Evolutionary conservation across 306 rosid genomes (phyloP).

Genomic region (Astragalus membranaceus): DNA sequence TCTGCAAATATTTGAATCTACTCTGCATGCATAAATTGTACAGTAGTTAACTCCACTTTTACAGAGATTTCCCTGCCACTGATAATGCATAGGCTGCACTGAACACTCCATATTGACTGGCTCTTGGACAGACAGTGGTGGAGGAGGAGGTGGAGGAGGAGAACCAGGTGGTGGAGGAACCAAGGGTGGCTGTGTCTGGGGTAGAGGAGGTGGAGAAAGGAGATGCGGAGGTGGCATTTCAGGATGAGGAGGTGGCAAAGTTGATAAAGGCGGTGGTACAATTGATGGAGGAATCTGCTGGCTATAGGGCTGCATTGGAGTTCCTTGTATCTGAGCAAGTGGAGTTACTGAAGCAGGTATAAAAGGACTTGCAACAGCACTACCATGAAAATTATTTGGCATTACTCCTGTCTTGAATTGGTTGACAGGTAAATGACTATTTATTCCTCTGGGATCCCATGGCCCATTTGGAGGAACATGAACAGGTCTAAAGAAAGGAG

Average conservation of each 20-base stretch:
- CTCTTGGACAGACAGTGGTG: slow-evolving; percentile 47
- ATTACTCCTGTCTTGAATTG: slow-evolving; percentile 46
- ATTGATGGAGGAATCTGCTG: slow-evolving; percentile 47
- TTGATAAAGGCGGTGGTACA: slow-evolving; percentile 49
- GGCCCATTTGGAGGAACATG: slow-evolving; percentile 71
- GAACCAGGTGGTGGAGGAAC: slow-evolving; percentile 90
- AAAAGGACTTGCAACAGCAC: slow-evolving; percentile 59
- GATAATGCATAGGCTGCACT: slow-evolving; percentile 39
- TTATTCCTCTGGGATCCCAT: slow-evolving; percentile 71
- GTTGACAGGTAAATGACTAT: slow-evolving; percentile 53
- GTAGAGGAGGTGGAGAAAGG: slow-evolving; percentile 81
- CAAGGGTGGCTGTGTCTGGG: slow-evolving; percentile 64
- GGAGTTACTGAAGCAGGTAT: slow-evolving; percentile 87
- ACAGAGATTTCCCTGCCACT: slow-evolving; percentile 82
- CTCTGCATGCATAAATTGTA: slow-evolving; percentile 62
- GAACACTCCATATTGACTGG: slow-evolving; percentile 38
- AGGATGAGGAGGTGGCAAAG: slow-evolving; percentile 68
- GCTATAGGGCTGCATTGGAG: slow-evolving; percentile 61
- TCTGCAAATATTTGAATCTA: slow-evolving; percentile 65
- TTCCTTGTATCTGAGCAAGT: slow-evolving; percentile 67
- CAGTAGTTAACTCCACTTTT: slow-evolving; percentile 96
- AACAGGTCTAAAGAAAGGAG: slow-evolving; percentile 55
- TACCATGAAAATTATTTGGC: slow-evolving; percentile 51
- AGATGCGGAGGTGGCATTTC: slow-evolving; percentile 72
- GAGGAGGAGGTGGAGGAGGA: slow-evolving; percentile 71